Percentiles rank a stretch among this genome's conserved stretches.
phyloP scores from a whole-genome alignment of 768 basidiomycete species.

The Termitomyces titanicus region DNA sequence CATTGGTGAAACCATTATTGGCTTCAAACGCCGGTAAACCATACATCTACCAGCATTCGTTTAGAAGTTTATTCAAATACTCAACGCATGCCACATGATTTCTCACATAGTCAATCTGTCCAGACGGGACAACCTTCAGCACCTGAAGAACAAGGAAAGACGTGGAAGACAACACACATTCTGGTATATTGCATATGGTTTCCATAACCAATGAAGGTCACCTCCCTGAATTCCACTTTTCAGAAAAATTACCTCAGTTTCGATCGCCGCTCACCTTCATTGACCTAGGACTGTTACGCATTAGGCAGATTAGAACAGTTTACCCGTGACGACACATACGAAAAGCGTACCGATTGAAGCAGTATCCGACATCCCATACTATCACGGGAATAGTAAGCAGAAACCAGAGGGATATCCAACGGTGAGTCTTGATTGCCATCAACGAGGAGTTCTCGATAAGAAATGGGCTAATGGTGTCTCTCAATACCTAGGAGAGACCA shows the following conservation, averaged over 20 bases:
- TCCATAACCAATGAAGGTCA: conserved; percentile 91
- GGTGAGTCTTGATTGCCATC: conserved; percentile 50
- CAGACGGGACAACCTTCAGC: not conserved
- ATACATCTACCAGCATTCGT: conserved; percentile 50
- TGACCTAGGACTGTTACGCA: conserved; percentile 63
- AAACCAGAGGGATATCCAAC: conserved; percentile 70
- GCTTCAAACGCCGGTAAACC: conserved; percentile 61
- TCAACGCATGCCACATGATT: not conserved
- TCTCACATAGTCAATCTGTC: conserved; percentile 31
- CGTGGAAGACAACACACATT: conserved; percentile 38
- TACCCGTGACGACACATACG: not conserved
- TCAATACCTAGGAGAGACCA: no score
- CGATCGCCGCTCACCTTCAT: conserved; percentile 54
- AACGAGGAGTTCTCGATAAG: not conserved
- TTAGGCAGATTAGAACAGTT: not conserved
- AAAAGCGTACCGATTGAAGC: conserved; percentile 64
- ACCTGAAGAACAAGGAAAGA: conserved; percentile 19
- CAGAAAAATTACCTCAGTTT: not conserved
- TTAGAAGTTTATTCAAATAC: not conserved
- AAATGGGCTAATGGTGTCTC: no score
- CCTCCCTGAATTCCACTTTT: conserved; percentile 49
- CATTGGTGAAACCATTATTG: conserved; percentile 79
- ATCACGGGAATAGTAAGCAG: conserved; percentile 60
- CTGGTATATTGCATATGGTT: conserved; percentile 77
- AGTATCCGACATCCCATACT: conserved; percentile 80